A percentile compares a stretch with the other conserved stretches of the same genome.
Evolutionary conservation across 805 yeast species (phyloP).

Genomic region (Zygoascus bituminiphila): DNA sequence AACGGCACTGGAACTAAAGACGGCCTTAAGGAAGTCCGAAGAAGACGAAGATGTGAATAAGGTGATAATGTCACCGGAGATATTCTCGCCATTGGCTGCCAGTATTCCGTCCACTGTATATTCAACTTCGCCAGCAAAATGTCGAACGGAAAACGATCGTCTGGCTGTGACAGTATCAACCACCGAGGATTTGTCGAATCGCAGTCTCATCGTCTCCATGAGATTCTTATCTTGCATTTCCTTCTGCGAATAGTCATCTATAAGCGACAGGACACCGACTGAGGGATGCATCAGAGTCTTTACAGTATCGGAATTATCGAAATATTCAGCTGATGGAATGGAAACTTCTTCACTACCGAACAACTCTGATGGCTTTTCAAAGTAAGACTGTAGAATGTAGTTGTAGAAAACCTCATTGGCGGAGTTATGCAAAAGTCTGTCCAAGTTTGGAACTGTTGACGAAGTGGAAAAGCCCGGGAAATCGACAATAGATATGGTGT

Average conservation of each 20-base stretch:
- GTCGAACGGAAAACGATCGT: slow-evolving; percentile 43
- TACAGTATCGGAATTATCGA: slow-evolving; percentile 49
- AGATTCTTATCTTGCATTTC: slow-evolving; percentile 28
- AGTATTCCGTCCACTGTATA: slow-evolving; percentile 44
- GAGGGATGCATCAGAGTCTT: slow-evolving; percentile 40
- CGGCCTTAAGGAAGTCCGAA: slow-evolving; percentile 29
- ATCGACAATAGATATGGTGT: slow-evolving; percentile 32
- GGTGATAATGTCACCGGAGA: slow-evolving; percentile 34
- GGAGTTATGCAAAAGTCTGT: slow-evolving; percentile 33
- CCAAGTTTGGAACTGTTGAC: slow-evolving; percentile 28
- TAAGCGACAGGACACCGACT: slow-evolving; percentile 29
- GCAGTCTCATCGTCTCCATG: slow-evolving; percentile 24
- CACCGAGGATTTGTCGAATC: slow-evolving; percentile 27
- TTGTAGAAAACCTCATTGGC: slow-evolving; percentile 36
- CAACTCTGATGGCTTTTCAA: slow-evolving; percentile 31
- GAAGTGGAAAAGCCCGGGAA: slow-evolving; percentile 35
- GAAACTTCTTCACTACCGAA: slow-evolving; percentile 36
- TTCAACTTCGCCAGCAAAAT: slow-evolving; percentile 52
- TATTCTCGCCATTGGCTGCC: slow-evolving; percentile 45
- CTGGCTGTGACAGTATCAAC: slow-evolving; percentile 27
- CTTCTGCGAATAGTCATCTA: slow-evolving; percentile 32
- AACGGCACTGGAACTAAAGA: slow-evolving; percentile 31
- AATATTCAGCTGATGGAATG: slow-evolving; percentile 47
- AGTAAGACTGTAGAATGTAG: slow-evolving; percentile 31
- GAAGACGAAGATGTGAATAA: slow-evolving; percentile 32